Conservation (phyloP, 2,329 filamentous ascomycete species). For the Raffaelea albimanens region DNA sequence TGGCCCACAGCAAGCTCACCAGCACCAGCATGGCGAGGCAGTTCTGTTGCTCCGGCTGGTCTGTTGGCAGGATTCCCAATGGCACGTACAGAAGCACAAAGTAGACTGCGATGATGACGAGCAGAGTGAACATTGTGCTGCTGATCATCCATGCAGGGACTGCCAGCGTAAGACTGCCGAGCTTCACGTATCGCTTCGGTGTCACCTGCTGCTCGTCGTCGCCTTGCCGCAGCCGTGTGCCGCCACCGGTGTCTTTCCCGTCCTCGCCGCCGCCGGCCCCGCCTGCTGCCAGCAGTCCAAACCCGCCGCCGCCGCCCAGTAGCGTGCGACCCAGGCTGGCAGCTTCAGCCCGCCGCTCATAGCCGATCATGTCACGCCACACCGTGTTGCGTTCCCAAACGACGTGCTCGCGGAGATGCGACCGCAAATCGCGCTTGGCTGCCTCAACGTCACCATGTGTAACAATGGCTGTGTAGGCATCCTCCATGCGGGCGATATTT, state of each 20-base stretch:
- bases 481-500: conserved; percentile 65
- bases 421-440: conserved; percentile 75
- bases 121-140: conserved; percentile 67
- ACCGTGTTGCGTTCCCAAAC: conserved; percentile 99
- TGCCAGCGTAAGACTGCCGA: conserved; percentile 37
- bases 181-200: conserved; percentile 22
- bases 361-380: conserved; percentile 97
- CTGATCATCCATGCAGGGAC: conserved; percentile 78
- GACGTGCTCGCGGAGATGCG: conserved; percentile 90
- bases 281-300: conserved; percentile 9
- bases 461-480: conserved; percentile 70
- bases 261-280: not conserved
- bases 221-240: conserved; percentile 63
- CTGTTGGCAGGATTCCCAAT: conserved; percentile 48
- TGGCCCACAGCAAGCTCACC: conserved; percentile 92
- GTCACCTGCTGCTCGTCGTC: conserved; percentile 54
- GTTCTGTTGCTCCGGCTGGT: conserved; percentile 84
- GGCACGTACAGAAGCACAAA: conserved; percentile 63
- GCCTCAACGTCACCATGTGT: conserved; percentile 69
- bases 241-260: conserved; percentile 46
- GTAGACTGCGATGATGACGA: conserved; percentile 66
- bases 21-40: conserved; percentile 90
- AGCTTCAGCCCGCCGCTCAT: conserved; percentile 90
- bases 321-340: conserved; percentile 82
- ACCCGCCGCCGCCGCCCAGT: conserved; percentile 44